Conservation (phyloP, 2,329 filamentous ascomycete species). For the Cadophora sp. region DNA sequence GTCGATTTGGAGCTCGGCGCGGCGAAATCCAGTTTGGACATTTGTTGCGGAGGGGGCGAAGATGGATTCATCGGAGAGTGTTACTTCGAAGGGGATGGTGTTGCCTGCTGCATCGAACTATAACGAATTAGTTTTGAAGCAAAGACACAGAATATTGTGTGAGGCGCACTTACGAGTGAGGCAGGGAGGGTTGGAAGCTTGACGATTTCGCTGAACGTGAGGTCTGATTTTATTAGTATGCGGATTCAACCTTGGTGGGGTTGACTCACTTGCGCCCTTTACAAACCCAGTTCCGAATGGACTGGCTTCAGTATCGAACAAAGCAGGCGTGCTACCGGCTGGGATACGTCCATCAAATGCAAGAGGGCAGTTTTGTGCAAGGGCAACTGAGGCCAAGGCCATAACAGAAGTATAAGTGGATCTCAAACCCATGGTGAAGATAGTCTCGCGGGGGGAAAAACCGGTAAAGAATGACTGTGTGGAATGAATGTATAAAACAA, state of each 20-base stretch:
- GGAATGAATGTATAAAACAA: slow-evolving; percentile 7
- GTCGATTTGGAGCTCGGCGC: slow-evolving; percentile 61
- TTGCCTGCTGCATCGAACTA: slow-evolving; percentile 33
- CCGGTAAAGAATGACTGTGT: slow-evolving; percentile 3
- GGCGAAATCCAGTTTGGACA: slow-evolving; percentile 64
- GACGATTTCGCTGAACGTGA: slow-evolving; percentile 59
- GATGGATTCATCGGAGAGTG: slow-evolving; percentile 58
- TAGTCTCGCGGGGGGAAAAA: not conserved
- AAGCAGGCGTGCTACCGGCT: slow-evolving; percentile 46
- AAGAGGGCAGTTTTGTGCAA: slow-evolving; percentile 48
- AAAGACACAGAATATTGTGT: not conserved
- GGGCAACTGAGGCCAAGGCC: slow-evolving; percentile 28
- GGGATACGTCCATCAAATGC: slow-evolving; percentile 57
- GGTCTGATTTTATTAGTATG: slow-evolving; percentile 43
- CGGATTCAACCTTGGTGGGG: not conserved
- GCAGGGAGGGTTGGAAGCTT: slow-evolving; percentile 51
- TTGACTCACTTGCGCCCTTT: slow-evolving; percentile 53
- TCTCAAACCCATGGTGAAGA: slow-evolving; percentile 25
- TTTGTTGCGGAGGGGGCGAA: slow-evolving; percentile 58
- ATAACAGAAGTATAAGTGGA: slow-evolving; percentile 28
- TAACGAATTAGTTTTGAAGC: not conserved
- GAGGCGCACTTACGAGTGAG: slow-evolving; percentile 48
- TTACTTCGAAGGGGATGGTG: slow-evolving; percentile 32
- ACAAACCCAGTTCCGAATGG: slow-evolving; percentile 60
- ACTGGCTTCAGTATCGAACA: slow-evolving; percentile 51